Conservation (phyloP, 768 basidiomycete species). For the Mycena rosella region DNA sequence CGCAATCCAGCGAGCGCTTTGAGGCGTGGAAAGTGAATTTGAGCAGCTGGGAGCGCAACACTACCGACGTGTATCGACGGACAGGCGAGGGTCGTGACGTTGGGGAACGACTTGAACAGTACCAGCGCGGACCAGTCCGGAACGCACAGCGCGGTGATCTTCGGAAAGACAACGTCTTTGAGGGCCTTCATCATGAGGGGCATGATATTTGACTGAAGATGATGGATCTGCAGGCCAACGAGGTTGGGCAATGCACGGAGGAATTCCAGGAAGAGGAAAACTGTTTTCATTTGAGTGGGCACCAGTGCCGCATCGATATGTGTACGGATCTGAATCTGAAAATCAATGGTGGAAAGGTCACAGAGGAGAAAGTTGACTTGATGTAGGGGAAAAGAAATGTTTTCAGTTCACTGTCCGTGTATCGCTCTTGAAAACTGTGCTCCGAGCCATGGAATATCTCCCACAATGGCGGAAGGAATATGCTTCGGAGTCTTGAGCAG, state of each 20-base stretch:
- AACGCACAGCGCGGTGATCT: constrained; percentile 1
- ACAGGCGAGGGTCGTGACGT: constrained; percentile 8
- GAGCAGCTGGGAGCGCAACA: not conserved
- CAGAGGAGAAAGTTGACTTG: not conserved
- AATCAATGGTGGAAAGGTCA: not conserved
- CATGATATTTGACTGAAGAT: not conserved
- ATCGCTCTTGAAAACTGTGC: not conserved
- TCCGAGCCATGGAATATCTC: not conserved
- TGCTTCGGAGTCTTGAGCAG: not conserved
- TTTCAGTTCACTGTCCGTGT: not conserved
- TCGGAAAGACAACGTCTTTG: not conserved
- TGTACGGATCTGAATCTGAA: constrained; percentile 13
- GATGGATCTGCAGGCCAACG: constrained; percentile 16
- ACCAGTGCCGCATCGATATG: constrained; percentile 8
- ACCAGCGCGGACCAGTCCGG: not conserved
- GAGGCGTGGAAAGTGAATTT: not conserved
- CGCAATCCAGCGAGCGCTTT: constrained; percentile 6
- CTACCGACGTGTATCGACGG: not conserved
- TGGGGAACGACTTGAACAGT: constrained; percentile 20
- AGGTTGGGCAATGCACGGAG: constrained; percentile 14
- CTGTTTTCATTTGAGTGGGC: not conserved
- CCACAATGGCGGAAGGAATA: constrained; percentile 10
- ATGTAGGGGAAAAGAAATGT: constrained; percentile 14
- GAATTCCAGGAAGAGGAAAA: constrained; percentile 19
- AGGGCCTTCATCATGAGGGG: constrained; percentile 2